Conservation (phyloP, 2,329 filamentous ascomycete genomes). For the Nakataea oryzae region DNA sequence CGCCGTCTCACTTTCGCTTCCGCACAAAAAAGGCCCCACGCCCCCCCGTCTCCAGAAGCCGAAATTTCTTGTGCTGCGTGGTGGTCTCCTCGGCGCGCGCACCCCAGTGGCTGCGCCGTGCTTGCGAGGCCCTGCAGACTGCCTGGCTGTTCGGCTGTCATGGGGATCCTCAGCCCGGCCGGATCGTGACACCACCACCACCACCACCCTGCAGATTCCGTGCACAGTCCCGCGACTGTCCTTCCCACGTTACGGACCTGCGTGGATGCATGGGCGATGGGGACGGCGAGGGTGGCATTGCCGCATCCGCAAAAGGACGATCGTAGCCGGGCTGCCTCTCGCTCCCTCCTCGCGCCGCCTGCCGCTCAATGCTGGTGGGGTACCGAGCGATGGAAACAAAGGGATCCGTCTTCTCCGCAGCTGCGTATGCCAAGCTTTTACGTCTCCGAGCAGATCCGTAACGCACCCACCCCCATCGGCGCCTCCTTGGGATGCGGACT, state of each 20-base stretch:
- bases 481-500: too few relatives aligned
- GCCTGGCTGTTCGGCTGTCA: background rate
- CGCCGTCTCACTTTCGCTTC: slow-evolving; percentile 9
- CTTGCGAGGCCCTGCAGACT: too few relatives aligned
- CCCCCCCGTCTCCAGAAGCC: too few relatives aligned
- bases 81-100: too few relatives aligned
- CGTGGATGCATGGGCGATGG: background rate
- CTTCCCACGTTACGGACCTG: background rate
- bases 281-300: background rate
- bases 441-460: background rate
- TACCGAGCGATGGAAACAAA: too few relatives aligned
- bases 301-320: background rate
- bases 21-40: background rate
- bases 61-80: background rate
- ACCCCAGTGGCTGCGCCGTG: too few relatives aligned
- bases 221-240: background rate
- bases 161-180: background rate
- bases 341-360: too few relatives aligned
- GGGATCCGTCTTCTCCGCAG: background rate
- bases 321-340: too few relatives aligned
- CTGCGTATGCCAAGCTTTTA: background rate
- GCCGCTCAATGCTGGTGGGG: too few relatives aligned
- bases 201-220: too few relatives aligned
- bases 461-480: background rate
- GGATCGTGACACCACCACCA: background rate